Percentiles rank a stretch among this genome's conserved stretches.
These are phyloP conservation scores for Malassezia japonica DNA, from an alignment of 1,284 basidiomycete genomes.

Conservation along the genomic window DNA sequence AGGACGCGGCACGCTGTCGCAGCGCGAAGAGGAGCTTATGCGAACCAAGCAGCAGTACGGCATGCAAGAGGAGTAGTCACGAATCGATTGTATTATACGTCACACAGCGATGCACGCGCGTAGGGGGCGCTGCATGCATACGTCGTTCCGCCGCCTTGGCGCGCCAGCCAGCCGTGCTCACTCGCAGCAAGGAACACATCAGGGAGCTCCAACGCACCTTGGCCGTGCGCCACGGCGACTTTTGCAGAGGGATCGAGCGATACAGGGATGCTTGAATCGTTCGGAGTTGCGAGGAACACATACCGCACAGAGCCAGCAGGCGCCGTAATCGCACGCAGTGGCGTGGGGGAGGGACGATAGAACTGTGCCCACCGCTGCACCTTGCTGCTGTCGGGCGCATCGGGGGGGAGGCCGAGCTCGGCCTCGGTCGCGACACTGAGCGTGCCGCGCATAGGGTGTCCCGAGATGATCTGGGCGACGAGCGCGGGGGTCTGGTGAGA, in stretches of 20 bases:
- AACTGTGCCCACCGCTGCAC: neutral
- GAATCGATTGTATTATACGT: neutral
- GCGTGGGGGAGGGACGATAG: neutral
- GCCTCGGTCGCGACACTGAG: conserved; percentile 10
- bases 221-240: neutral
- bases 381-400: neutral
- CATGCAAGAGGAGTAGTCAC: conserved; percentile 35
- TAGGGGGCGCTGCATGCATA: conserved; percentile 8
- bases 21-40: conserved; percentile 78
- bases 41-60: conserved; percentile 70
- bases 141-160: neutral
- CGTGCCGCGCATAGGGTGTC: conserved; percentile 17
- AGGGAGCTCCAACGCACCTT: neutral
- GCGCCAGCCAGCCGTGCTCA: conserved; percentile 9
- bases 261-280: neutral
- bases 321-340: neutral
- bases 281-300: neutral
- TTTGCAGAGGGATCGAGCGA: neutral
- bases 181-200: conserved; percentile 2
- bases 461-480: conserved; percentile 4
- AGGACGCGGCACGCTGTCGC: conserved; percentile 82
- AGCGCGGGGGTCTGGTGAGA: neutral
- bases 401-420: neutral
- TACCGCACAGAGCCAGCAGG: neutral
- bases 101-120: neutral